A percentile compares a stretch with the other conserved stretches of the same genome.
Evolutionary conservation across 2,329 filamentous ascomycete species (phyloP).

Genomic region (Periconia sp.): DNA sequence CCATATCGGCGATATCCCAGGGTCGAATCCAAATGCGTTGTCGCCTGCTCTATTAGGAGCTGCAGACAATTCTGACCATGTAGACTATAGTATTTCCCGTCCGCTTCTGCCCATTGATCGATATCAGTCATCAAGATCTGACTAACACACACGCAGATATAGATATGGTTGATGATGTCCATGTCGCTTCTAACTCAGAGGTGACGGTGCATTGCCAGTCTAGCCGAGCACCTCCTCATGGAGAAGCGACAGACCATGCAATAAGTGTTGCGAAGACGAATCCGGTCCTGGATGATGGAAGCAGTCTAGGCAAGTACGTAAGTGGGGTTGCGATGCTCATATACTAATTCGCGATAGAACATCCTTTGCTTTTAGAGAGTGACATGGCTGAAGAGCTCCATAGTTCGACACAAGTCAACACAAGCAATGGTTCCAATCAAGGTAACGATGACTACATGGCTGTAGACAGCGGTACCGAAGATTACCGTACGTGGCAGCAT

Average conservation of each 20-base stretch:
- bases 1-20: background rate
- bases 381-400: constrained; percentile 12
- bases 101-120: no score
- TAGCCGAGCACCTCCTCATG: constrained; percentile 11
- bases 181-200: no score
- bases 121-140: no score
- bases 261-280: constrained; percentile 11
- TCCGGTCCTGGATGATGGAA: constrained; percentile 14
- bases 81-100: background rate
- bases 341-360: constrained; percentile 12
- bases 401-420: constrained; percentile 12
- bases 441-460: constrained; percentile 7
- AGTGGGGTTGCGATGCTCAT: constrained; percentile 13
- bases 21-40: background rate
- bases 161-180: no score
- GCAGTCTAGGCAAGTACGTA: constrained; percentile 16
- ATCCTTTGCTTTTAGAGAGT: constrained; percentile 14
- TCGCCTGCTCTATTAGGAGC: background rate
- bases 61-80: background rate
- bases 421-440: constrained; percentile 13
- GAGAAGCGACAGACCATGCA: constrained; percentile 11
- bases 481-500: constrained; percentile 9
- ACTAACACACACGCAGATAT: no score
- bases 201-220: constrained; percentile 14
- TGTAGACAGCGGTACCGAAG: constrained; percentile 12